Conservation (phyloP, 345 rosid species). For the Microcos paniculata region DNA sequence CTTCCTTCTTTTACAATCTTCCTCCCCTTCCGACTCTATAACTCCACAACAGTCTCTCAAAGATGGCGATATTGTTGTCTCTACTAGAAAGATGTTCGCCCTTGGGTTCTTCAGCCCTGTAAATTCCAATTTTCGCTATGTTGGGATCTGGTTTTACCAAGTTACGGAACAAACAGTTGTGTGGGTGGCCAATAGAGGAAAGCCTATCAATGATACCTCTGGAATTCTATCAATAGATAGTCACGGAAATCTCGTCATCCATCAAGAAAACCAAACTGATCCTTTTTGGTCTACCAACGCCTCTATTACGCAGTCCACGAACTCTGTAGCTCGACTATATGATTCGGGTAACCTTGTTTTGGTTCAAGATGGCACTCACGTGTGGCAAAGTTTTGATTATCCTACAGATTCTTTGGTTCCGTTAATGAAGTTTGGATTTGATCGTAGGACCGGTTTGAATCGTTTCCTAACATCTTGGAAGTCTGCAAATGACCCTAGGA, state of each 20-base stretch:
- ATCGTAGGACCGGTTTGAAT: slow-evolving; percentile 29
- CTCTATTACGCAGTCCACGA: slow-evolving; percentile 12
- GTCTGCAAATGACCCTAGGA: slow-evolving; percentile 44
- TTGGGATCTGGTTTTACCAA: slow-evolving; percentile 73
- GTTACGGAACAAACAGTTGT: slow-evolving; percentile 45
- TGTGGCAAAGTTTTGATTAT: slow-evolving; percentile 75
- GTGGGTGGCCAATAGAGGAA: slow-evolving; percentile 75
- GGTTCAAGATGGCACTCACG: slow-evolving; percentile 18
- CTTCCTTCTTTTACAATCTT: slow-evolving; percentile 18
- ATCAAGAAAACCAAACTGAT: slow-evolving; percentile 25
- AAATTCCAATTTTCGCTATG: slow-evolving; percentile 42
- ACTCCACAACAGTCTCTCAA: slow-evolving; percentile 24
- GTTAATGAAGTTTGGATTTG: slow-evolving; percentile 55
- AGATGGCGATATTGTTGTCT: slow-evolving; percentile 46
- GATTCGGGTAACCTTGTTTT: slow-evolving; percentile 67
- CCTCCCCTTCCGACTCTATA: slow-evolving; percentile 27
- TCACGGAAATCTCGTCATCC: slow-evolving; percentile 41
- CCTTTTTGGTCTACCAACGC: slow-evolving; percentile 52
- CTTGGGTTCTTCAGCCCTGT: slow-evolving; percentile 59
- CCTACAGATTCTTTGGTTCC: slow-evolving; percentile 62
- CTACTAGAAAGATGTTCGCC: slow-evolving; percentile 31
- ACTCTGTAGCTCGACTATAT: slow-evolving; percentile 41
- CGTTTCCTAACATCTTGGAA: slow-evolving; percentile 50
- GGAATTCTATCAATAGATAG: slow-evolving; percentile 37
- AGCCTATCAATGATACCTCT: slow-evolving; percentile 42